Base-by-base conservation (phyloP, 2,329 filamentous ascomycete genomes). In the Xylariaceae sp. region DNA sequence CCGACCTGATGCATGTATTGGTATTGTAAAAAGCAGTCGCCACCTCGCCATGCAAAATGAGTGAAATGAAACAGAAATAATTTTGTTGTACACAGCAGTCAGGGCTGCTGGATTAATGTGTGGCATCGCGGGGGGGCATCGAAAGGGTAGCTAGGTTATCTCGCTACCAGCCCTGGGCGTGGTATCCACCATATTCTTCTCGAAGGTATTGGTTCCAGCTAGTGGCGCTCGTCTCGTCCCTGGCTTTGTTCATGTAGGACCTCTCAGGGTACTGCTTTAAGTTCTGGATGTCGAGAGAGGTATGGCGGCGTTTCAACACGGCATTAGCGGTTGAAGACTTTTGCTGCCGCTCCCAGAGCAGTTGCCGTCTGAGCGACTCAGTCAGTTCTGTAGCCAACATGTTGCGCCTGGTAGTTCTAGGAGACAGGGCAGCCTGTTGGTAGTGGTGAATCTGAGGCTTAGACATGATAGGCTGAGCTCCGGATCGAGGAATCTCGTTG, bases 361-460 rank as follows among this genome's bases (percentile, higher is more conserved):
- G 84, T 63, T 97, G 89, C 62, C 91, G 89, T 18, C 94, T 85
- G 3, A 99, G 84, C 18, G 90, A 96, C 69, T 96, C 91, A 2
- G 93, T 97, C 49, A 99, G 77, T 74, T 99, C 94, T 0, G 90
- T 95, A 9, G 90, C 88, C 51, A 99, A 81, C 94, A 99, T 99
- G 71, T 97, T 95, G 55, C 92, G 84, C 47, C 94, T 84, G 0
- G 92, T 97, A 0, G 93, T 97, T 52, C 91, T 84, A 4, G 94
- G 94, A 5, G 94, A 97, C 59, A 96, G 80, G 1, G 90, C 89
- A 28, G 86, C 83, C 50, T 89, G 87, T 59, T 88, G 83, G 44
- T 77, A 70, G 45, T 77, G 71, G 38, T 71, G 69, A 51, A 85
- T 85, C n/a, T 81, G 81, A 17, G 87, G 81, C 13, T 84, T 86